Percentiles rank a stretch among this genome's conserved stretches.
phyloP scores from a whole-genome alignment of 1,284 basidiomycete genomes.

The Grifola frondosa region DNA sequence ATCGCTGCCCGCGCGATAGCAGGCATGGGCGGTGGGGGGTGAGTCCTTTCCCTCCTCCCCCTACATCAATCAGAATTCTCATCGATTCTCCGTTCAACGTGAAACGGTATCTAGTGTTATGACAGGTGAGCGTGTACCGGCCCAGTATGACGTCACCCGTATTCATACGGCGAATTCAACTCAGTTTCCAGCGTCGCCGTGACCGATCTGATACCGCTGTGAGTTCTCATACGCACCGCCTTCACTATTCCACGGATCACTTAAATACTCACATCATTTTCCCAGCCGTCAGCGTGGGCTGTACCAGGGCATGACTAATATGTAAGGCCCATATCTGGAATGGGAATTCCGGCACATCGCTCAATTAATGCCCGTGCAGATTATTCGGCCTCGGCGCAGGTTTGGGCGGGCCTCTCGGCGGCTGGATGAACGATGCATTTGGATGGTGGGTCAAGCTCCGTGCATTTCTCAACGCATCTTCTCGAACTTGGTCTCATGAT shows the following conservation, averaged over 20 bases:
- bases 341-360: conserved; percentile 6
- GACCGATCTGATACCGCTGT: conserved; percentile 82
- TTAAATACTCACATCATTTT: conserved; percentile 12
- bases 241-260: conserved; percentile 6
- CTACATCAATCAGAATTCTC: conserved; percentile 17
- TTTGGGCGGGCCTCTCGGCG: conserved; percentile 88
- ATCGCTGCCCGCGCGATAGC: conserved; percentile 81
- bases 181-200: conserved; percentile 76
- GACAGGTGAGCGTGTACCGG: conserved; percentile 57
- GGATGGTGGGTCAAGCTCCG: conserved; percentile 68
- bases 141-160: conserved; percentile 25
- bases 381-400: conserved; percentile 77
- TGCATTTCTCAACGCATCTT: conserved; percentile 3
- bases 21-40: conserved; percentile 91
- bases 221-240: conserved; percentile 32
- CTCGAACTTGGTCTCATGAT: conserved; percentile 1
- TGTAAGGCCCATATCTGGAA: conserved; percentile 47
- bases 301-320: conserved; percentile 87
- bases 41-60: conserved; percentile 32
- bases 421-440: conserved; percentile 80
- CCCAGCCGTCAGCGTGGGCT: conserved; percentile 79
- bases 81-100: conserved; percentile 4
- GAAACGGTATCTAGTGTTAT: conserved; percentile 53
- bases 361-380: conserved; percentile 37
- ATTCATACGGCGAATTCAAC: conserved; percentile 13